phyloP scores from a whole-genome alignment of 164 flowering plant genomes.

The Saururus chinensis region DNA sequence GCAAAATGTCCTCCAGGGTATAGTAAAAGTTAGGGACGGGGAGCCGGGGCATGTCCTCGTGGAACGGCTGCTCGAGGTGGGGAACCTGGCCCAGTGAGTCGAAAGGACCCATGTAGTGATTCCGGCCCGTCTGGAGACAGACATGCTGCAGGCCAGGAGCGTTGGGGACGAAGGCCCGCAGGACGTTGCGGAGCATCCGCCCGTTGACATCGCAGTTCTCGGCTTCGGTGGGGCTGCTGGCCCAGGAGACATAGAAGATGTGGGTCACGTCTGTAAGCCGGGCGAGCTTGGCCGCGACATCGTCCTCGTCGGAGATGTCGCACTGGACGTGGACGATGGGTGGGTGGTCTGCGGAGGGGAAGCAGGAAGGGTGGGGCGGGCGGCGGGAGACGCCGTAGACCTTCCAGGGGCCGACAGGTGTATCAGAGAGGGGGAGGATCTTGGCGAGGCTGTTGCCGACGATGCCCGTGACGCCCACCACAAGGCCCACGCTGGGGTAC shows the following conservation, averaged over 20 bases:
- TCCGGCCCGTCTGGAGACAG: conserved; percentile 58
- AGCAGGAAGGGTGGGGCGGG: conserved; percentile 49
- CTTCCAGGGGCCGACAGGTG: conserved; percentile 93
- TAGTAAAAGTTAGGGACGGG: conserved; percentile 51
- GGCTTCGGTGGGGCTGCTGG: conserved; percentile 26
- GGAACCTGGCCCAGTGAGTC: conserved; percentile 25
- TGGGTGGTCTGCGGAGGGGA: conserved; percentile 44
- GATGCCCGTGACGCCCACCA: conserved; percentile 75
- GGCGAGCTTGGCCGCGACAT: conserved; percentile 43
- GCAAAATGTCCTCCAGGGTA: conserved; percentile 48
- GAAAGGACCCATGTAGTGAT: conserved; percentile 55
- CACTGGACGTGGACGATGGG: conserved; percentile 66
- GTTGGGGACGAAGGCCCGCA: conserved; percentile 42
- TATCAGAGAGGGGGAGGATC: conserved; percentile 68
- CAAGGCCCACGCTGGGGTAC: conserved; percentile 46
- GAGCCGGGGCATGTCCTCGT: conserved; percentile 61
- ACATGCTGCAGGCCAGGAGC: conserved; percentile 54
- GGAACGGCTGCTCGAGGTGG: conserved; percentile 51
- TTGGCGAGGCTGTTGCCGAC: conserved; percentile 79
- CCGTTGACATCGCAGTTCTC: conserved; percentile 44
- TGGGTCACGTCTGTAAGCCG: conserved; percentile 64
- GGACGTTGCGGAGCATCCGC: conserved; percentile 53
- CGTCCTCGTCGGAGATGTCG: conserved; percentile 40
- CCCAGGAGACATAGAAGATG: conserved; percentile 61
- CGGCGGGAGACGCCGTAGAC: conserved; percentile 82